Evolutionary conservation across 345 rosid species (phyloP).

Genomic region (Citrus trifoliata): DNA sequence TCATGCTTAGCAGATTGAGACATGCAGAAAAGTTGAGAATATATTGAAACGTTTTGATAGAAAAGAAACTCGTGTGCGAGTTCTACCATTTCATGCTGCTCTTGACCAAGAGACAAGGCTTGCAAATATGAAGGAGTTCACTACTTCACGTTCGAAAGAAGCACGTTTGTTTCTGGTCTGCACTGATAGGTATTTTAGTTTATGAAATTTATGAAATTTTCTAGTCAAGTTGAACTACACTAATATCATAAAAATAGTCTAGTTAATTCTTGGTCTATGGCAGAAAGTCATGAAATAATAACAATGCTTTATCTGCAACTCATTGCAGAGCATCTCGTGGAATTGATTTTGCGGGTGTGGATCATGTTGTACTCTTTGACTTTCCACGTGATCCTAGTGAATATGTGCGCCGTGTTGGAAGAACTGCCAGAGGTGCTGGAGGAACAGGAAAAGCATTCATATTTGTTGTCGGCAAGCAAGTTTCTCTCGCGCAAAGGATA

Average conservation of each 20-base stretch:
- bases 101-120: constrained; percentile 63
- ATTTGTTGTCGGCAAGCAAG: constrained; percentile 91
- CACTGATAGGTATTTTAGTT: constrained; percentile 63
- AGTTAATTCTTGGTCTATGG: neutral
- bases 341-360: constrained; percentile 76
- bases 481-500: constrained; percentile 59
- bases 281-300: neutral
- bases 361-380: constrained; percentile 82
- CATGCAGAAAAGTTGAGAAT: constrained; percentile 97
- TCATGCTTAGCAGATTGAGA: constrained; percentile 61
- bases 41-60: constrained; percentile 70
- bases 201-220: constrained; percentile 1
- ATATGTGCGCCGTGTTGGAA: constrained; percentile 90
- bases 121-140: constrained; percentile 77
- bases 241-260: neutral
- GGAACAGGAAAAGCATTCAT: constrained; percentile 87
- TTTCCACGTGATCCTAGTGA: constrained; percentile 93
- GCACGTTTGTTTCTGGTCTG: constrained; percentile 68
- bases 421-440: constrained; percentile 92
- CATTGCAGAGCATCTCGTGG: constrained; percentile 84
- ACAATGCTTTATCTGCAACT: constrained; percentile 10
- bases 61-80: constrained; percentile 45
- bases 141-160: constrained; percentile 34
- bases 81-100: constrained; percentile 89
- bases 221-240: neutral